These are phyloP conservation scores for Eruca vesicaria DNA, from an alignment of 441 rosid species.

Conservation along the genomic window DNA sequence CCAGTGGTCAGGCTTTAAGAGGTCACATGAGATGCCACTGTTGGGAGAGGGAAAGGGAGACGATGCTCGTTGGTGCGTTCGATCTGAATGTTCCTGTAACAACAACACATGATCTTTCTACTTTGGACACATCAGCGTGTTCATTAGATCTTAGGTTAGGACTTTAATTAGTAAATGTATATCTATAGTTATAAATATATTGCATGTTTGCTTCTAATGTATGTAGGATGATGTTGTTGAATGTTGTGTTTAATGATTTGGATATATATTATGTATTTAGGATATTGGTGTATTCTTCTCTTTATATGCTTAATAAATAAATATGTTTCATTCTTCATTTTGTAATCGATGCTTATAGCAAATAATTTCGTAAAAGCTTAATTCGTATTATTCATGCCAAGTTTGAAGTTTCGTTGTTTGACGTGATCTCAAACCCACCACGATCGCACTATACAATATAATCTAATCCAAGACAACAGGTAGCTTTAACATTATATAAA, in stretches of 20 bases:
- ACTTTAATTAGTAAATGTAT: slow-evolving; percentile 39
- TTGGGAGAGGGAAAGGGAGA: slow-evolving; percentile 60
- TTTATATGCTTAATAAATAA: slow-evolving; percentile 11
- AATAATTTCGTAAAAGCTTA: neutral
- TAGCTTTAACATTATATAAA: slow-evolving; percentile 18
- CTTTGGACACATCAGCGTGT: slow-evolving; percentile 44
- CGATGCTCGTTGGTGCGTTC: slow-evolving; percentile 30
- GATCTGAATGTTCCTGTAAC: slow-evolving; percentile 78
- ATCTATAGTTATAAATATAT: neutral
- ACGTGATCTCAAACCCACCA: slow-evolving; percentile 23
- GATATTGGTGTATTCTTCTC: slow-evolving; percentile 13
- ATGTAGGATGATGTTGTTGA: slow-evolving; percentile 13
- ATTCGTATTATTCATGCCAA: neutral
- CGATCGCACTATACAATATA: slow-evolving; percentile 18
- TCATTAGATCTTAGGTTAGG: slow-evolving; percentile 76
- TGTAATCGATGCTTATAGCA: neutral
- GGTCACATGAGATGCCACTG: slow-evolving; percentile 94
- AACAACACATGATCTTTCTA: slow-evolving; percentile 41
- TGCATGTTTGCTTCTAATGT: slow-evolving; percentile 8
- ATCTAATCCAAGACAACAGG: slow-evolving; percentile 4
- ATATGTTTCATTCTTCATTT: neutral
- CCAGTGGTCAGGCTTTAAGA: slow-evolving; percentile 83
- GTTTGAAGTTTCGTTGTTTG: neutral
- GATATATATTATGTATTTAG: neutral
- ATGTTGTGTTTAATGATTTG: slow-evolving; percentile 30